phyloP scores from a whole-genome alignment of 139 green algal species.

The Haematococcus sp. region DNA sequence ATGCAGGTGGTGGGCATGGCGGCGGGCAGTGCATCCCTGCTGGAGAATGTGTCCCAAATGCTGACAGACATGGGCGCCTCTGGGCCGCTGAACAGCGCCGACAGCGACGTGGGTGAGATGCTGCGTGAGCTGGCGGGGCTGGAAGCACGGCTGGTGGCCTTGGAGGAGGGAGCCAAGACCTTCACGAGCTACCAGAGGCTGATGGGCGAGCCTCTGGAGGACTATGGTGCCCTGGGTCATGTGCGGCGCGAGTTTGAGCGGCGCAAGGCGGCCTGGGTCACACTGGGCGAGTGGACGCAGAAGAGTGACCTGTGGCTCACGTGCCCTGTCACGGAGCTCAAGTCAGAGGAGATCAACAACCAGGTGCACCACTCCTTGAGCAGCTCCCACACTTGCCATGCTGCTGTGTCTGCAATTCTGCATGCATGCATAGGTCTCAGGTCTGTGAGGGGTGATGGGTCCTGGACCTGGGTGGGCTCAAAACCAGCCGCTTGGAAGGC shows the following conservation, averaged over 20 bases:
- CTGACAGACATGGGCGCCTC: background rate
- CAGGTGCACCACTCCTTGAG: no score
- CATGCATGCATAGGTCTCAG: no score
- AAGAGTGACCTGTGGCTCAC: slow-evolving; percentile 27
- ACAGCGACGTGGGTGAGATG: slow-evolving; percentile 22
- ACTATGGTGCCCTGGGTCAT: slow-evolving; percentile 33
- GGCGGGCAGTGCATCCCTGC: background rate
- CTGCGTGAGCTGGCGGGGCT: slow-evolving; percentile 13
- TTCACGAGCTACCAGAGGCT: slow-evolving; percentile 27
- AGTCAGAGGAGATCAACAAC: slow-evolving; percentile 19
- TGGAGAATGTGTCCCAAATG: background rate
- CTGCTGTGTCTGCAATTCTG: no score
- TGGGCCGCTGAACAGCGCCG: slow-evolving; percentile 7
- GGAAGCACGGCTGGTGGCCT: slow-evolving; percentile 21
- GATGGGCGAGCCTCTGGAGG: slow-evolving; percentile 14
- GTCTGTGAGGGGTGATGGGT: no score
- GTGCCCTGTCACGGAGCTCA: slow-evolving; percentile 2
- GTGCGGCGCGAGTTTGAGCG: slow-evolving; percentile 37
- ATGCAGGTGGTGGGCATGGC: background rate
- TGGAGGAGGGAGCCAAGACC: slow-evolving; percentile 20
- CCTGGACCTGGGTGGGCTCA: no score
- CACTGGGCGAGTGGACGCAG: slow-evolving; percentile 15
- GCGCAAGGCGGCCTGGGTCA: slow-evolving; percentile 31
- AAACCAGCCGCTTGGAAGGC: no score
- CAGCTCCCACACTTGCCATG: no score